Percentiles rank a stretch among this genome's conserved stretches.
Conservation (phyloP, 768 basidiomycete species). For the Suillus sp. region DNA sequence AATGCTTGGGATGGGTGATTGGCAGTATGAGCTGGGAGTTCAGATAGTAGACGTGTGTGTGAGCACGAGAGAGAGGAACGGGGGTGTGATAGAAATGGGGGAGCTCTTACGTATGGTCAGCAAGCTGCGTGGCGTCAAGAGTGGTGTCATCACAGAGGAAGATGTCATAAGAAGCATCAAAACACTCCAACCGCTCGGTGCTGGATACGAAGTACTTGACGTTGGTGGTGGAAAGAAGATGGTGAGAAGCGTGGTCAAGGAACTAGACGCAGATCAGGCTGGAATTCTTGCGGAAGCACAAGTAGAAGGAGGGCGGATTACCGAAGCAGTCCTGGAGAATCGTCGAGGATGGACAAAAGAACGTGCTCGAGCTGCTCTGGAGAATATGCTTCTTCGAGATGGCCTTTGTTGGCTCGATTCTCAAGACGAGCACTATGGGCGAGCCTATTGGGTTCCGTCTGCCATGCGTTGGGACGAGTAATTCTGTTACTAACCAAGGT, state of each 20-base stretch:
- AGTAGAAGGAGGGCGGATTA: slow-evolving; percentile 67
- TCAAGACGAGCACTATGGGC: slow-evolving; percentile 67
- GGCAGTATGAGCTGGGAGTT: slow-evolving; percentile 94
- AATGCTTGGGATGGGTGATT: slow-evolving; percentile 85
- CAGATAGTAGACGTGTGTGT: slow-evolving; percentile 94
- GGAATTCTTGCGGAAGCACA: slow-evolving; percentile 76
- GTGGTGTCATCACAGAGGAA: slow-evolving; percentile 77
- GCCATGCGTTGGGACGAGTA: slow-evolving; percentile 84
- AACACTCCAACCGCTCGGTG: slow-evolving; percentile 83
- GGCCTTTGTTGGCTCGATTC: slow-evolving; percentile 96
- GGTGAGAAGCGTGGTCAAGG: slow-evolving; percentile 87
- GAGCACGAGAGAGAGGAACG: slow-evolving; percentile 85
- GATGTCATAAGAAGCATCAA: slow-evolving; percentile 84
- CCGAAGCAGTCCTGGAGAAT: slow-evolving; percentile 59
- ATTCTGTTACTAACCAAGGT: slow-evolving; percentile 9
- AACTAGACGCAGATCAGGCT: slow-evolving; percentile 89
- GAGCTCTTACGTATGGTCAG: slow-evolving; percentile 82
- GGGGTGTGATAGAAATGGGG: slow-evolving; percentile 87
- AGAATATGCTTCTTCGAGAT: slow-evolving; percentile 89
- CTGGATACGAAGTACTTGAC: slow-evolving; percentile 87
- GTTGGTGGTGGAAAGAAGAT: slow-evolving; percentile 72
- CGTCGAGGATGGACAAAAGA: slow-evolving; percentile 77
- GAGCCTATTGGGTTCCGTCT: slow-evolving; percentile 86
- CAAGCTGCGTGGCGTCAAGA: slow-evolving; percentile 69
- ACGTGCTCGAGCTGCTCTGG: slow-evolving; percentile 74